Percentiles rank a stretch among this genome's conserved stretches.
These are phyloP conservation scores for Solanum sejunctum DNA, from an alignment of 257 asterid genomes.

Conservation along the genomic window DNA sequence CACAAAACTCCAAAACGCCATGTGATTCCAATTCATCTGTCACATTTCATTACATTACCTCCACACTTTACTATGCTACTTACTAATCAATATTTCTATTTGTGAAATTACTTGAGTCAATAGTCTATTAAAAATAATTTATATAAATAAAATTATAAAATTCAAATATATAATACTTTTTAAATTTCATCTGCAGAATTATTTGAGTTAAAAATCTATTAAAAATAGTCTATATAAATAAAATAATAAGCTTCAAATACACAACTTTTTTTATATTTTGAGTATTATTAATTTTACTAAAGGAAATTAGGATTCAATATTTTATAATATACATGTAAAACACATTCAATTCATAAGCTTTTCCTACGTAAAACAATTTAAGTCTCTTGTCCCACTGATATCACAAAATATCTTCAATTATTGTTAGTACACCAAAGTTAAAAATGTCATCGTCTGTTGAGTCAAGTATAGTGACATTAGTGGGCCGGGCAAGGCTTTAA, in stretches of 20 bases:
- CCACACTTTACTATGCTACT: background rate
- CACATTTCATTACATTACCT: background rate
- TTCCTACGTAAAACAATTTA: background rate
- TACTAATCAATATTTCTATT: background rate
- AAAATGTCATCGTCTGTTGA: background rate
- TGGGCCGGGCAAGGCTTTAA: background rate
- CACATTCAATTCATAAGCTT: too few species aligned
- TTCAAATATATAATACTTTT: rapidly evolving
- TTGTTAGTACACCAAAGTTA: background rate
- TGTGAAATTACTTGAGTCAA: background rate
- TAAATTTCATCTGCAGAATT: rapidly evolving
- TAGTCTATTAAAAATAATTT: background rate
- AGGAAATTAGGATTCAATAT: background rate
- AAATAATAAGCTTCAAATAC: rapidly evolving
- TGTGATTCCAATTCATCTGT: background rate
- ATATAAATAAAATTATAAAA: background rate
- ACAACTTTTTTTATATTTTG: background rate
- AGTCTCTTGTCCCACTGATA: background rate
- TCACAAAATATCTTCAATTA: background rate
- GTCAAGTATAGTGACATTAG: background rate
- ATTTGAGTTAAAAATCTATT: background rate
- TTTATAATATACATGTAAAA: background rate
- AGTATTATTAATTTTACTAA: too few species aligned
- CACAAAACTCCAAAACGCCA: background rate
- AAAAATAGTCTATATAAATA: background rate